phyloP scores from a whole-genome alignment of 805 yeast species.

The Wickerhamomyces ciferrii region DNA sequence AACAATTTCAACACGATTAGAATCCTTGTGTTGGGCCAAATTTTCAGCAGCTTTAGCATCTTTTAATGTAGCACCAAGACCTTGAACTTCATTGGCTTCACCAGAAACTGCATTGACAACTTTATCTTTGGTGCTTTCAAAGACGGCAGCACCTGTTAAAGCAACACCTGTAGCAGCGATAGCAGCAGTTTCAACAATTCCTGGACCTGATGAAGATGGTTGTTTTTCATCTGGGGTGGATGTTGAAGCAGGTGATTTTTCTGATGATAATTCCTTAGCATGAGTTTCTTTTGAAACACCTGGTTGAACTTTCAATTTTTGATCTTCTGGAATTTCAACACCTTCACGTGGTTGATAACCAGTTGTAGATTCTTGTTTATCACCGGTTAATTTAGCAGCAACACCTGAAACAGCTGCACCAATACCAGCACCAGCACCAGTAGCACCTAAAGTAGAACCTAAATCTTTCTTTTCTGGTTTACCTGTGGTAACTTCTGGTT shows the following conservation, averaged over 20 bases:
- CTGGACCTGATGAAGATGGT: background rate
- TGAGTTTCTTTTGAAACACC: constrained; percentile 6
- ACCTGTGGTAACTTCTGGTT: background rate
- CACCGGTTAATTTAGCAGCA: constrained; percentile 1
- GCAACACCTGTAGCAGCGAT: constrained; percentile 3
- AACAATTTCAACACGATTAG: background rate
- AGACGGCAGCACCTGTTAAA: constrained; percentile 1
- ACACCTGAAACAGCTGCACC: background rate
- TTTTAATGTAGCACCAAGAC: background rate
- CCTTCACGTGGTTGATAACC: constrained; percentile 10
- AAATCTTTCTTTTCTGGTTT: background rate
- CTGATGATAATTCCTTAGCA: background rate
- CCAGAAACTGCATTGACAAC: background rate
- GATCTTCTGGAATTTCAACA: constrained; percentile 15
- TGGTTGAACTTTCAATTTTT: constrained; percentile 13
- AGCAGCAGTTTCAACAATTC: constrained; percentile 1
- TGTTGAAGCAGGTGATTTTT: background rate
- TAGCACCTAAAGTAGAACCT: background rate
- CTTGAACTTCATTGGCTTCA: background rate
- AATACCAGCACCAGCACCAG: background rate
- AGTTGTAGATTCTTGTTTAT: background rate
- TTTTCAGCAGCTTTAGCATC: background rate
- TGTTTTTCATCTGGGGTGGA: constrained; percentile 1
- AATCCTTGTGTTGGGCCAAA: background rate
- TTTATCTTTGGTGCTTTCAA: background rate